Base-by-base conservation (phyloP, 1,284 basidiomycete species). In the Phaffia rhodozyma region DNA sequence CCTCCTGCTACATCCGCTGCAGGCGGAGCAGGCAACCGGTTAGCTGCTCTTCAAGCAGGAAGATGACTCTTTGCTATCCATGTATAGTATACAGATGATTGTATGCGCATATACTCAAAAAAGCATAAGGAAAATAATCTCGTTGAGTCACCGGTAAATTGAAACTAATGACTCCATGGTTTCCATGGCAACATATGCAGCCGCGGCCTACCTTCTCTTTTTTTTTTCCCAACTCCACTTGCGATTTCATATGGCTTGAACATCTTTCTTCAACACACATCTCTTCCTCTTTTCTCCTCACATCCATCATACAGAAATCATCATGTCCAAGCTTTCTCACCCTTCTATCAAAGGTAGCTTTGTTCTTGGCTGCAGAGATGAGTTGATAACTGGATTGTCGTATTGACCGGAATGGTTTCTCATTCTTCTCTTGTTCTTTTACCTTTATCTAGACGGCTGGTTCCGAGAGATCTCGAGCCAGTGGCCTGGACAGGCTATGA, bases 401-500 rank as follows among this genome's bases (percentile, higher is more conserved):
- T 16, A 16, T 16, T 43, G 38, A 43, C 38, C 38, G 16, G 38
- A 43, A 11, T 43, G 38, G 5, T 43, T 16, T 16, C 16, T 43
- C 13, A 2, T 43, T 43, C 13, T 43, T 43, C 38, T 43, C 16
- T 43, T 34, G 4, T 34, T 43, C 13, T 43, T 43, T 43, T 43
- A 2, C 38, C 1, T 6, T 30, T 51, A 16, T 32, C 0, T 48
- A 59, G 58, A 96, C 80, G 92, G 93, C 76, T 97, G 94, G 93
- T 97, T 97, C 81, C 84, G 88, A 71, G 94, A 98, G 80, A 87
- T 92, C 75, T 93, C 90, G 65, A 84, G 88, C 50, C 93, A 97
- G 80, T 98, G 94, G 94, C 92, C 91, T 50, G 93, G 81, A 76
- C 71, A 75, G 77, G 77, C 68, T 27, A 70, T 71, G 68, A 70